Evolutionary conservation across 2,329 filamentous ascomycete genomes (phyloP), one percentile per base, ranked within the genome.

Genomic region (Penicillium aurantiogriseum): DNA sequence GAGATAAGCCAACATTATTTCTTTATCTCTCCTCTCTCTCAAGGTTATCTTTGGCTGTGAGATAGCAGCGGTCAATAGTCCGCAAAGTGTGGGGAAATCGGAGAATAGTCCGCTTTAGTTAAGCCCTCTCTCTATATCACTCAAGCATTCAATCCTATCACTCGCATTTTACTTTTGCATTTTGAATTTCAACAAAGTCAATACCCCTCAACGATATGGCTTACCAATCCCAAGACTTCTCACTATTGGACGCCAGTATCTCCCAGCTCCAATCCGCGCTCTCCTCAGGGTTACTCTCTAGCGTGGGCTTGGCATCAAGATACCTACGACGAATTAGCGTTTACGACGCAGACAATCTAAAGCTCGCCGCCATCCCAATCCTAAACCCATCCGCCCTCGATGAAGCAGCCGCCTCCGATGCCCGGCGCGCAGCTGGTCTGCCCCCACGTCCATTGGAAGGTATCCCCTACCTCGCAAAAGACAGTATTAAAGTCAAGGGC

Each of bases 391-490:
- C 70, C 21, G 76, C 77, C 5, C 77, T 83, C 53, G 71, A 77
- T 11, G 80, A 81, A 64, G 80, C 81, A 10, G 67, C 69, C 4
- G 77, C 75, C 5, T 81, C 81, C 3, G 81, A 83, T 69, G 71
- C 72, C 1, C 69, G 77, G 11, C 73, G 80, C 40, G 74, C 74
- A 17, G 64, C 70, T 10, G 77, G 76, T 3, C 57, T 71, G 6
- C 51, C 71, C 11, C 58, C 61, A 4, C 69, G 78, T 2, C 73
- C 72, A 0, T 71, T 85, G 0, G 82, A 86, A 61, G 82, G 84
- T 1, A 83, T 86, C 7, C 82, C 83, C 0, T 85, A 77, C 57
- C 83, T 82, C 0, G 73, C 84, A 62, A 86, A 86, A 66, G 83
- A 86, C 63, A 81, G 77, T 63, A 85, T 81, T 72, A 83, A 80